Conservation (phyloP, 2,329 filamentous ascomycete genomes). For the Epicoccum sorghinum region DNA sequence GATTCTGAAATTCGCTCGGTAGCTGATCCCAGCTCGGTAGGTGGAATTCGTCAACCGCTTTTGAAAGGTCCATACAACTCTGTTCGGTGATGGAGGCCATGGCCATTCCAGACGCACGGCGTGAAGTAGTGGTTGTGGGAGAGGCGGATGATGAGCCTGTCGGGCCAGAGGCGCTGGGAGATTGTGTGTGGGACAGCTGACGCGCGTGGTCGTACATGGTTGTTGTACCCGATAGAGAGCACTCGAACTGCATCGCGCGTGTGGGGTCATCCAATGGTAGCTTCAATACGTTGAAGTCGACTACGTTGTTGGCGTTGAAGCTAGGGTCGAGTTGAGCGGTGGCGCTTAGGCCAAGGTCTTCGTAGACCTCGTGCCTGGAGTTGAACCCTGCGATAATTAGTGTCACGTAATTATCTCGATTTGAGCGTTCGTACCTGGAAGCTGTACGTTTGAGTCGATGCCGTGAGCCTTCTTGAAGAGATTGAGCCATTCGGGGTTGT, state of each 20-base stretch:
- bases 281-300: conserved; percentile 21
- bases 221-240: conserved; percentile 33
- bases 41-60: conserved; percentile 24
- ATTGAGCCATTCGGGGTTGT: conserved; percentile 54
- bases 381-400: conserved; percentile 15
- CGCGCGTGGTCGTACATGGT: conserved; percentile 22
- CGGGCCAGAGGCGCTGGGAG: conserved; percentile 22
- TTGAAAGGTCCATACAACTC: conserved; percentile 13
- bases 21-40: conserved; percentile 40
- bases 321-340: conserved; percentile 34
- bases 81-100: conserved; percentile 31
- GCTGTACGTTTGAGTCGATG: conserved; percentile 28
- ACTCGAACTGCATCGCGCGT: conserved; percentile 31
- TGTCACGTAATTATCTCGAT: not conserved
- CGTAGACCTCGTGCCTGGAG: conserved; percentile 35
- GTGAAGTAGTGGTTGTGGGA: conserved; percentile 22
- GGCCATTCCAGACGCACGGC: conserved; percentile 17
- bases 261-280: conserved; percentile 20
- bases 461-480: conserved; percentile 58
- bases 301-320: conserved; percentile 33
- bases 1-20: conserved; percentile 30
- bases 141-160: conserved; percentile 25
- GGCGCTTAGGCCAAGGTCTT: conserved; percentile 41
- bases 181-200: conserved; percentile 22
- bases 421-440: conserved; percentile 16